These are phyloP conservation scores for Starmerella powellii DNA, from an alignment of 805 yeast genomes.

Conservation along the genomic window DNA sequence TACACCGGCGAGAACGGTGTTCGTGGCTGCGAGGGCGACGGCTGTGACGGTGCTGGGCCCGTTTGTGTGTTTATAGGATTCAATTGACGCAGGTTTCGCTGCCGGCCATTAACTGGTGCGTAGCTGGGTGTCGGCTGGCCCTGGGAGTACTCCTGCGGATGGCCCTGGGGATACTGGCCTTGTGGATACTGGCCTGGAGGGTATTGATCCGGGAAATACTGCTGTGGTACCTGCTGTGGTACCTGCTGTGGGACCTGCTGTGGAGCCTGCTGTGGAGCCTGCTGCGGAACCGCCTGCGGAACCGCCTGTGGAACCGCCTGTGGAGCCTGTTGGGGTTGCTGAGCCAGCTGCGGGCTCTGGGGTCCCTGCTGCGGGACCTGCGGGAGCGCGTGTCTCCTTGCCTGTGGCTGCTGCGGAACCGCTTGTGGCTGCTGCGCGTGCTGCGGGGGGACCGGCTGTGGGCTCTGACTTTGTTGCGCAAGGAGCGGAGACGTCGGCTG, in stretches of 20 bases:
- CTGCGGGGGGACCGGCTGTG: too few relatives aligned
- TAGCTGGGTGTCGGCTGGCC: too few relatives aligned
- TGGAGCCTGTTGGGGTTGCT: not conserved
- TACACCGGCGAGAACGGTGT: too few relatives aligned
- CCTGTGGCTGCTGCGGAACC: not conserved
- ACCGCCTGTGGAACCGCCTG: conserved; percentile 1
- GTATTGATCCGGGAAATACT: conserved; percentile 2
- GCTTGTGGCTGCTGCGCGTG: too few relatives aligned
- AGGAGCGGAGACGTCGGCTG: not conserved
- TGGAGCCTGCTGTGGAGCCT: conserved; percentile 1
- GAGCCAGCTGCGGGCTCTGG: not conserved
- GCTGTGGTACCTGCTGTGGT: not conserved
- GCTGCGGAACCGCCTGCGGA: not conserved
- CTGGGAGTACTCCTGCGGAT: not conserved
- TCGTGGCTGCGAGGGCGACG: too few relatives aligned
- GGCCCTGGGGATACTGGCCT: not conserved
- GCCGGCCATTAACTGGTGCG: too few relatives aligned
- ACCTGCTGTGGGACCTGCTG: not conserved
- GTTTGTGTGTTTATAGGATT: not conserved
- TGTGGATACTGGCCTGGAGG: not conserved
- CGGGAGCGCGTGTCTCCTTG: not conserved
- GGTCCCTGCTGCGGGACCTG: not conserved
- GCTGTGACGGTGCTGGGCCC: not conserved
- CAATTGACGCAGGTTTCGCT: too few relatives aligned
- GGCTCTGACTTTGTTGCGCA: not conserved